Evolutionary conservation across 176 grass and related monocot species (phyloP).

Genomic region (Triticum urartu): DNA sequence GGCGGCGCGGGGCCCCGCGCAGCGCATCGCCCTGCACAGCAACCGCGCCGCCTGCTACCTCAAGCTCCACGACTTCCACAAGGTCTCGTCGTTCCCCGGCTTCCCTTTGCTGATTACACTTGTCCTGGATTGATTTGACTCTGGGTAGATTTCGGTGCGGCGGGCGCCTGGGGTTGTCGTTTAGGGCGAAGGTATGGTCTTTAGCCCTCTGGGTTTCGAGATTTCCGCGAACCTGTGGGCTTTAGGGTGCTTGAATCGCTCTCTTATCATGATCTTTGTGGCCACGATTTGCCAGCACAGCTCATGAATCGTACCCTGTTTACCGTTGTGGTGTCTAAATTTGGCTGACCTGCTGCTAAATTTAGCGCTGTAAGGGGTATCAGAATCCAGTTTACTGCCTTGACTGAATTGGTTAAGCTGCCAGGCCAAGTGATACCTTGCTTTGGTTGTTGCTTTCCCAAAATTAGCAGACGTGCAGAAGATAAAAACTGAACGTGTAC

Average conservation of each 20-base stretch:
- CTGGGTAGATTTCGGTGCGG: not conserved
- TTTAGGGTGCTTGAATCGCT: not conserved
- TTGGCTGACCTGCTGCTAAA: not conserved
- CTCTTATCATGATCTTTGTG: not conserved
- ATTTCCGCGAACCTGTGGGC: not conserved
- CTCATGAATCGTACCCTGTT: not conserved
- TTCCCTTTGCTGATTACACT: not conserved
- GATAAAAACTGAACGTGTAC: not conserved
- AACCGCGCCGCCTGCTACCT: conserved; percentile 97
- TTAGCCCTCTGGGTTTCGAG: not conserved
- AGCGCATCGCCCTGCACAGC: conserved; percentile 96
- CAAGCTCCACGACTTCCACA: conserved; percentile 85
- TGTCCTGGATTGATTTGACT: conserved; percentile 6
- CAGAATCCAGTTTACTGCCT: not conserved
- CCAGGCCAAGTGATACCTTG: not conserved
- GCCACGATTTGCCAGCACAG: not conserved
- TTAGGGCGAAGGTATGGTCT: not conserved
- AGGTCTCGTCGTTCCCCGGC: conserved; percentile 24
- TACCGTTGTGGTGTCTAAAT: not conserved
- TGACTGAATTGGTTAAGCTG: not conserved
- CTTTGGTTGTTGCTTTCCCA: not conserved
- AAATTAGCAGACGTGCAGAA: not conserved
- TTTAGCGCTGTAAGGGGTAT: not conserved
- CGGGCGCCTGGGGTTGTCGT: not conserved
- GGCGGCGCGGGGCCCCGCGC: conserved; percentile 58